Conservation (phyloP, 495 filamentous ascomycete species). For the Podospora anserina region DNA sequence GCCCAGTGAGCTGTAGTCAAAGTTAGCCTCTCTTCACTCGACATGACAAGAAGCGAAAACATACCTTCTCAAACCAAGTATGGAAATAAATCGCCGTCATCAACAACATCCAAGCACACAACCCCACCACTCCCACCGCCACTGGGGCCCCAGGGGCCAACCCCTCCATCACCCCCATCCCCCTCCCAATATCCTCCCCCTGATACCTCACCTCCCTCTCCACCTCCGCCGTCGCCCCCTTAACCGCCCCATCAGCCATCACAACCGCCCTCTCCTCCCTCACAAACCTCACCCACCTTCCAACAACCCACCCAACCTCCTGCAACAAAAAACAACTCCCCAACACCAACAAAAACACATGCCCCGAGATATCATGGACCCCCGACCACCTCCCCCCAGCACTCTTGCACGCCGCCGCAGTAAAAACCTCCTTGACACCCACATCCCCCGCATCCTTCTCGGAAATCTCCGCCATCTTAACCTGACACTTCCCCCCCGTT, state of each 20-base stretch:
- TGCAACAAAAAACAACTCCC: constrained; percentile 74
- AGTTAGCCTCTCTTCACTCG: constrained; percentile 9
- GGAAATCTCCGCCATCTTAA: constrained; percentile 32
- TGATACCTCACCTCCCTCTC: constrained; percentile 27
- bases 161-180: constrained; percentile 23
- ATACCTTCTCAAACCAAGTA: constrained; percentile 95
- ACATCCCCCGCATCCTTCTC: constrained; percentile 20
- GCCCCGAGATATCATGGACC: constrained; percentile 89
- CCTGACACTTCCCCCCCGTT: constrained; percentile 82
- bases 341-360: constrained; percentile 88
- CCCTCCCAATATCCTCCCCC: constrained; percentile 20
- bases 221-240: constrained; percentile 46
- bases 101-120: constrained; percentile 90
- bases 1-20: constrained; percentile 59
- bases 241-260: constrained; percentile 58
- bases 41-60: constrained; percentile 21
- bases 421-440: constrained; percentile 54
- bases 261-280: constrained; percentile 57
- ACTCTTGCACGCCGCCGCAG: constrained; percentile 76
- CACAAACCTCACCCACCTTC: constrained; percentile 33
- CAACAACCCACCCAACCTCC: constrained; percentile 66
- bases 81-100: constrained; percentile 99
- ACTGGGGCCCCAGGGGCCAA: no score
- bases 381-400: constrained; percentile 81
- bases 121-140: constrained; percentile 51